Base-by-base conservation (phyloP, 352 stramenopile species). In the Globisporangium canariense region DNA sequence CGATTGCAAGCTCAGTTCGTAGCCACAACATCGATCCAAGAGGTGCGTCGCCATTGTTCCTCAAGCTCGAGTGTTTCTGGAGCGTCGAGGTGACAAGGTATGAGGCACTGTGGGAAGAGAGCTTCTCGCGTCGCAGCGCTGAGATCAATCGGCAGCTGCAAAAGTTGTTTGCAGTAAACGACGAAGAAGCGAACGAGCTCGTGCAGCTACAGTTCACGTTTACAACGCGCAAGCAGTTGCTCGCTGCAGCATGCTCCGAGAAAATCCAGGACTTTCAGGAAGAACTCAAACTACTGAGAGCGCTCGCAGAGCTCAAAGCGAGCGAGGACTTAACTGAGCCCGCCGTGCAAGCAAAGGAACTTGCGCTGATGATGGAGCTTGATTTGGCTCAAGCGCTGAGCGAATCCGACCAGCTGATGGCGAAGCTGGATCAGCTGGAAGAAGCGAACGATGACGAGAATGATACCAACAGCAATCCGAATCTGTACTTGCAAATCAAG, bases 101-200 rank as follows among this genome's bases (percentile, higher is more conserved):
- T 2, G 41, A 28, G 2, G 18, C 8, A 7, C 60, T 67, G n/a
- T 81, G 69, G 66, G 70, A 76, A 52, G 67, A 73, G 9, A 50
- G 41, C 6, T 58, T 62, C 9, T 36, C 32, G 3, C 58, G 49
- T n/a, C 71, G 74, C 0, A 70, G 62, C 4, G 56, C 41, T 43
- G 71, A 79, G 30, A 64, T 77, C 9, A 34, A 70, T 7, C 58
- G 67, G 1, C 68, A 77, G 28, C 41, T 75, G 2, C 38, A 58
- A 7, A 73, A 69, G 34, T n/a, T 79, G 6, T 73, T 75, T 10
- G 67, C 69, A 56, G 56, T 76, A 3, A 69, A 79, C 25, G 74
- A 81, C 40, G 74, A 81, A 43, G 71, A 77, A 34, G 62, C 71
- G 1, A 32, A 9, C 0, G 69, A 79, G 14, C 36, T 79, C 1